These are phyloP conservation scores for Spiraea crenata DNA, from an alignment of 331 rosid species.

Conservation along the genomic window DNA sequence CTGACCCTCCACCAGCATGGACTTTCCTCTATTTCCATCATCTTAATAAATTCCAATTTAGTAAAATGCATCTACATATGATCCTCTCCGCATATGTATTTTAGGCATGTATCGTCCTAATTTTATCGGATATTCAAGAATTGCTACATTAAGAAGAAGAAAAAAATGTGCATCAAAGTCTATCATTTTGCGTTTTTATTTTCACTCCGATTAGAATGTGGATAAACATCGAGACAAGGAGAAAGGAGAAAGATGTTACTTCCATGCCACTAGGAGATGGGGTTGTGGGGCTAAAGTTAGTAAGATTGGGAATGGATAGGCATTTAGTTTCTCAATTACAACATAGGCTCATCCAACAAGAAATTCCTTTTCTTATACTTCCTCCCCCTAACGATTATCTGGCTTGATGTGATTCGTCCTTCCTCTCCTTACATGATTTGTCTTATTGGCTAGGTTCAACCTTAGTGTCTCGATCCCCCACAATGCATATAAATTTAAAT, in stretches of 20 bases:
- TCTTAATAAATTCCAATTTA: not conserved
- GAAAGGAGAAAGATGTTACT: not conserved
- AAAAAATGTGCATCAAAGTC: too few relatives aligned
- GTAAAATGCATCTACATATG: too few relatives aligned
- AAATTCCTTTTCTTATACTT: slow-evolving; percentile 28
- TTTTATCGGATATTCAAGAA: too few relatives aligned
- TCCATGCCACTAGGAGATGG: slow-evolving; percentile 44
- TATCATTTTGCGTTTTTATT: slow-evolving; percentile 39
- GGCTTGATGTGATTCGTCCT: slow-evolving; percentile 50
- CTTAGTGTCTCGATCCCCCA: slow-evolving; percentile 21
- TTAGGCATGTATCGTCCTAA: too few relatives aligned
- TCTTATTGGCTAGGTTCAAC: slow-evolving; percentile 70
- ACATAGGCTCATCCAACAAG: slow-evolving; percentile 49
- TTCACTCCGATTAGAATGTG: slow-evolving; percentile 23
- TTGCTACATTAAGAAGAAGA: too few relatives aligned
- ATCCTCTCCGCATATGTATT: too few relatives aligned
- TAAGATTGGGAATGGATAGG: slow-evolving; percentile 39
- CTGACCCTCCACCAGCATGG: slow-evolving; percentile 30
- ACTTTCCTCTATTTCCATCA: slow-evolving; percentile 1
- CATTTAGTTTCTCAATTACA: slow-evolving; percentile 26
- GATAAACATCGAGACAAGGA: slow-evolving; percentile 26
- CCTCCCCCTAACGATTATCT: slow-evolving; percentile 25
- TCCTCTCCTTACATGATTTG: slow-evolving; percentile 38
- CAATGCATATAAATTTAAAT: not conserved
- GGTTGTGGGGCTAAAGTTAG: slow-evolving; percentile 64